Base-by-base conservation (phyloP, 495 filamentous ascomycete genomes). In the Penicillium egyptiacum region DNA sequence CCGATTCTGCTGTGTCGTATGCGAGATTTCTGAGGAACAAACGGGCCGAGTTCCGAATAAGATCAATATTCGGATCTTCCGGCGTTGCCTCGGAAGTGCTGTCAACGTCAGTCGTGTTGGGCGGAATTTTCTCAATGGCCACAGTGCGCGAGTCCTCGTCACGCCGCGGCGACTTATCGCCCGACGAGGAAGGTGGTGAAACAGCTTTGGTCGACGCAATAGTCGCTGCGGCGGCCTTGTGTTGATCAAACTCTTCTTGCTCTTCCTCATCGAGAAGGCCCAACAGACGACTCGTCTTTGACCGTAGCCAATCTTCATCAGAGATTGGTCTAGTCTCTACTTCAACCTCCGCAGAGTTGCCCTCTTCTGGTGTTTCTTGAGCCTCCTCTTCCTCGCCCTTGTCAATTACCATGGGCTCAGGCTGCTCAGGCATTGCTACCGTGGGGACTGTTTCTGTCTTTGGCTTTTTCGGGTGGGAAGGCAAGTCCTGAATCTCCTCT, bases 231-330 rank as follows among this genome's bases (percentile, higher is more conserved):
- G 46, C 54, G 28, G 55, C 56, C 35, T 67, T 66, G 16, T 57
- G 60, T 42, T 68, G 50, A 22, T 68, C 65, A 35, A 64, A 71
- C 9, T 75, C 74, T 28, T 68, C 68, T 39, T 74, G 69, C 50
- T 81, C 76, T 50, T 86, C 83, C 30, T 89, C 85, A 65, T 93
- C 90, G 20, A 90, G 77, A 20, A 98, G 75, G 66, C 91, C 95
- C 35, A 98, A 79, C 45, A 97, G 73, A 60, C 95, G 84, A 69
- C 86, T 97, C n/a, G 92, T 97, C 60, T 90, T 87, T 40, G 89
- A 95, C 40, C 94, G 86, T 48, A 96, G 79, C 94, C 94, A 99
- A 68, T 99, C 94, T 44, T 83, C 81, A 68, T 98, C 95, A 11
- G 73, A 72, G 33, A 70, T 62, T 19, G 72, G 67, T 31, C 62